Evolutionary conservation across 176 grass and related monocot species (phyloP).

Genomic region (Hordeum marinum): DNA sequence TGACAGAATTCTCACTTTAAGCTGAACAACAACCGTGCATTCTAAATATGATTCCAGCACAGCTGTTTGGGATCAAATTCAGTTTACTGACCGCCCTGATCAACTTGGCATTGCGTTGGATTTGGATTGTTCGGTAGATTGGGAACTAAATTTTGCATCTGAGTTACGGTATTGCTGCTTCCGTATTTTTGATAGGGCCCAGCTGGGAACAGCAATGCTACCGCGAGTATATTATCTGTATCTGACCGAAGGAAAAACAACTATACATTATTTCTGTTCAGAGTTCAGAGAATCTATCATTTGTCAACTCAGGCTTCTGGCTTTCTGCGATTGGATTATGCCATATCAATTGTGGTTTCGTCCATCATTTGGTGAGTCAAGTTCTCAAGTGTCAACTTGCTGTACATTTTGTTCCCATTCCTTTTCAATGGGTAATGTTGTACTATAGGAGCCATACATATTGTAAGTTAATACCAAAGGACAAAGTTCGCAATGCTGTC

Average conservation of each 20-base stretch:
- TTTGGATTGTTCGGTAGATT: neutral
- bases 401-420: neutral
- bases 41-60: neutral
- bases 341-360: neutral
- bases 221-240: neutral
- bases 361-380: neutral
- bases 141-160: slow-evolving; percentile 1
- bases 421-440: slow-evolving; percentile 3
- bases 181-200: neutral
- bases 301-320: neutral
- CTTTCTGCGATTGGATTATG: neutral
- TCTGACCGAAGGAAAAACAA: slow-evolving; percentile 1
- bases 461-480: slow-evolving; percentile 17
- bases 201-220: neutral
- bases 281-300: neutral
- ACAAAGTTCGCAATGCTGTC: neutral
- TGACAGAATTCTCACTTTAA: neutral
- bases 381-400: neutral
- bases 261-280: neutral
- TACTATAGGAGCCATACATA: slow-evolving; percentile 18
- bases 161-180: neutral
- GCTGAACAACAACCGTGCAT: neutral
- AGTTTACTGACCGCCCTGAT: neutral
- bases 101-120: neutral
- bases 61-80: neutral